Base-by-base conservation (phyloP, 495 filamentous ascomycete genomes). In the Hypomontagnella submonticulosa region DNA sequence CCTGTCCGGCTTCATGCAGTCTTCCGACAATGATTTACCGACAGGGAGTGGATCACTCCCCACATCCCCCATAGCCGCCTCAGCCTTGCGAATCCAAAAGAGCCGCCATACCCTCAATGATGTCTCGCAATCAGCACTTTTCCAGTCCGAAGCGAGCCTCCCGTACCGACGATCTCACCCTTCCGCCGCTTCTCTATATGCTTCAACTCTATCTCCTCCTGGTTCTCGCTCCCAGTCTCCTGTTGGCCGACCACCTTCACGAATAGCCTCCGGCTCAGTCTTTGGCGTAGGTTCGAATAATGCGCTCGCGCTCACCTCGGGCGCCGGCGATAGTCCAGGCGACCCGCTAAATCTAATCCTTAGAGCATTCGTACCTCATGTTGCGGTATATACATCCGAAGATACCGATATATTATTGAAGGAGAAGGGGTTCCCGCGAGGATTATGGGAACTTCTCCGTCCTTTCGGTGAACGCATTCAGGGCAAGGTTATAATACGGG, bases 381-480 rank as follows among this genome's bases (percentile, higher is more conserved):
- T 99, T 19, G 90, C 90, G 0, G 84, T 98, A 2, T 89, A 92
- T 69, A 87, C 91, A 12, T 97, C 92, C 1, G 74, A 82, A 13
- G 96, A 97, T 67, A 93, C 91, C 8, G 89, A 98, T 69, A 83
- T 89, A 37, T 73, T 99, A 50, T 84, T 92, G 33, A 83, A 80
- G 53, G 88, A 91, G 59, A 99, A 99, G 79, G 95, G 95, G 13
- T 93, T 98, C 63, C 73, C 81, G 16, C 85, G 84, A 15, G 93
- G 93, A 0, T 83, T 99, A 46, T 88, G 90, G 80, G 90, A 93
- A 71, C 76, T 99, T 51, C 77, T 99, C 33, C 81, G 93, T 44
- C 93, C 94, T 4, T 99, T 93, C 77, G 95, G 94, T n/a, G 95
- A 99, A 74, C 84, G 82, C 36, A 81, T 99, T 0, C 85, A 88